Evolutionary conservation across 2,329 filamentous ascomycete genomes (phyloP).

Genomic region (Apiospora saccharicola): DNA sequence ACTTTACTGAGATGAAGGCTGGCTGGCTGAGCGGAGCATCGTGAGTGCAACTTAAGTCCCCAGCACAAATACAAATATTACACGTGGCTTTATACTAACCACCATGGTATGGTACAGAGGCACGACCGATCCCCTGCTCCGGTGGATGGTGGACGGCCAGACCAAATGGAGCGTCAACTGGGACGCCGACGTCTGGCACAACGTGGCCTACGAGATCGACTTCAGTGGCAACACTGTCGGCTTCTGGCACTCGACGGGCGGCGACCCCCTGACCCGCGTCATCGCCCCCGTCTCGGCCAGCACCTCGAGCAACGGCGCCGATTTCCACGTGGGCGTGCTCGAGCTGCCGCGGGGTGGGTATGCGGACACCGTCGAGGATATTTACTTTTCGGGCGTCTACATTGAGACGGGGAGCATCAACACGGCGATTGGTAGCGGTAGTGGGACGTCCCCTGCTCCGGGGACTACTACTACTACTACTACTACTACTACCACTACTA

Average conservation of each 20-base stretch:
- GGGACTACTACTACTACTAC: background rate
- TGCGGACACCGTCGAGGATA: conserved; percentile 65
- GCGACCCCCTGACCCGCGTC: conserved; percentile 61
- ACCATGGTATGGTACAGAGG: conserved; percentile 32
- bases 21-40: conserved; percentile 63
- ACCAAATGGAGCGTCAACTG: conserved; percentile 70
- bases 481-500: background rate
- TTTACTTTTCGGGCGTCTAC: conserved; percentile 72
- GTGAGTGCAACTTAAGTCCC: background rate
- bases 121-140: conserved; percentile 60
- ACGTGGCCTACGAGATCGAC: conserved; percentile 77
- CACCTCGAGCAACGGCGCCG: conserved; percentile 61
- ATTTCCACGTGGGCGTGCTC: conserved; percentile 77
- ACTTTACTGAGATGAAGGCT: conserved; percentile 79
- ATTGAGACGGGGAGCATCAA: conserved; percentile 64
- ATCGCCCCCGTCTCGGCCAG: conserved; percentile 64
- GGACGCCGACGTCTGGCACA: conserved; percentile 73
- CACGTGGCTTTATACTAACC: background rate
- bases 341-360: conserved; percentile 68
- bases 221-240: conserved; percentile 68
- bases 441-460: background rate
- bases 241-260: conserved; percentile 76
- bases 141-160: conserved; percentile 69
- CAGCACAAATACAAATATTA: background rate
- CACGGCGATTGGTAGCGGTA: conserved; percentile 31